A percentile compares a stretch with the other conserved stretches of the same genome.
phyloP scores from a whole-genome alignment of 1,284 basidiomycete genomes.

The Austroboletus niveus region DNA sequence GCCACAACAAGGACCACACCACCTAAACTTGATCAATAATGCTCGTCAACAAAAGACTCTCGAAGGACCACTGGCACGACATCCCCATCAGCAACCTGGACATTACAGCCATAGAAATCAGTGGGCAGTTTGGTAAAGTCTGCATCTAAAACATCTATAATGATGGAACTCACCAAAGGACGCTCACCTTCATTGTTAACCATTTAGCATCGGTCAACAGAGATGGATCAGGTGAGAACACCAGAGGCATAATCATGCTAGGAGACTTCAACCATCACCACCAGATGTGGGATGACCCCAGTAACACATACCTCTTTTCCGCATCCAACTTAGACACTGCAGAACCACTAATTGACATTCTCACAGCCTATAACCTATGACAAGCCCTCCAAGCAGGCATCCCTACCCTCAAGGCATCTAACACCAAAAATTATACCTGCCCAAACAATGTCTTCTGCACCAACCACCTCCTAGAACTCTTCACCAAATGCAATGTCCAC shows the following conservation, averaged over 20 bases:
- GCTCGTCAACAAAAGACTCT: no score
- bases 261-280: conserved; percentile 35
- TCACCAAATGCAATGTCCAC: neutral
- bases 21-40: no score
- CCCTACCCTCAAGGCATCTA: neutral
- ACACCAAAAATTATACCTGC: conserved; percentile 3
- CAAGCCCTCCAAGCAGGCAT: neutral
- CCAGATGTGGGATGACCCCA: conserved; percentile 42
- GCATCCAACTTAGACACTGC: neutral
- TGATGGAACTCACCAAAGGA: neutral
- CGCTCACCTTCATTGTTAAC: no score
- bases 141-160: conserved; percentile 3
- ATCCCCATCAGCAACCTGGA: neutral
- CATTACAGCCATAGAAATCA: neutral
- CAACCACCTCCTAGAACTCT: neutral
- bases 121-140: neutral
- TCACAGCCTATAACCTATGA: neutral
- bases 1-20: no score
- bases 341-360: neutral
- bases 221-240: neutral
- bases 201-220: neutral
- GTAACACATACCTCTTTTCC: conserved; percentile 26
- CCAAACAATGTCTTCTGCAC: conserved; percentile 12
- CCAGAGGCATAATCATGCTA: conserved; percentile 24
- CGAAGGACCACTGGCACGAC: no score